A percentile compares a stretch with the other conserved stretches of the same genome.
Conservation (phyloP, 352 stramenopile genomes). For the Globisporangium megalacanthum region DNA sequence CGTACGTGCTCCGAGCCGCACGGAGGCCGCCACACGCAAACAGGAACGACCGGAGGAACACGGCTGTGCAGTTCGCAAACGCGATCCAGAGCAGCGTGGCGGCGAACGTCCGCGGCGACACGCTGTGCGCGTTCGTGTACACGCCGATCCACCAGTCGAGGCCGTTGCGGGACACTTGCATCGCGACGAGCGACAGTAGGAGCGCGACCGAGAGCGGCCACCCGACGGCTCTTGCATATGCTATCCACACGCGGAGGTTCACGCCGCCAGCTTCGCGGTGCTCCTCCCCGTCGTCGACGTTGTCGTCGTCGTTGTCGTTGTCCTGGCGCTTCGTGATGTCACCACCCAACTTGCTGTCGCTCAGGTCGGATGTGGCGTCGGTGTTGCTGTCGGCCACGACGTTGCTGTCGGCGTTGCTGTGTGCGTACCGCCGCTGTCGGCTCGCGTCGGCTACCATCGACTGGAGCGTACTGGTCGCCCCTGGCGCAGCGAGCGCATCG, state of each 20-base stretch:
- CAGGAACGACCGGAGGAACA: conserved; percentile 76
- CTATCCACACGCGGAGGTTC: conserved; percentile 49
- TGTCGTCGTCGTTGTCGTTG: neutral
- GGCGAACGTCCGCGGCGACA: conserved; percentile 46
- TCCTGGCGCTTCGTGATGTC: too few relatives aligned
- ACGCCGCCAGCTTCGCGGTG: conserved; percentile 57
- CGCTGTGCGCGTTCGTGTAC: conserved; percentile 59
- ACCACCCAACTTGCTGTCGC: too few relatives aligned
- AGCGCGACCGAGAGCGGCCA: conserved; percentile 38
- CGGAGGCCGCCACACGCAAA: conserved; percentile 78
- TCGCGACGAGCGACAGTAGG: conserved; percentile 43
- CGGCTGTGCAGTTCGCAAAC: conserved; percentile 51
- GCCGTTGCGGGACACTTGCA: conserved; percentile 77
- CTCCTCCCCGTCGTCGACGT: conserved; percentile 27
- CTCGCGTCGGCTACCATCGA: conserved; percentile 15
- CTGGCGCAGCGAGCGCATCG: conserved; percentile 16
- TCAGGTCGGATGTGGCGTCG: neutral
- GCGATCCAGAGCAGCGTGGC: conserved; percentile 60
- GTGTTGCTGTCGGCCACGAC: neutral
- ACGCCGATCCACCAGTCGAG: conserved; percentile 83
- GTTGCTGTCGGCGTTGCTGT: neutral
- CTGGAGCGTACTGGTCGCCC: conserved; percentile 21
- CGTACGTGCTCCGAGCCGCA: conserved; percentile 63
- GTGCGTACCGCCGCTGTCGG: neutral
- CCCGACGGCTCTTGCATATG: conserved; percentile 52